phyloP scores from a whole-genome alignment of 208 protist species.

The Wallacemonas collosoma region DNA sequence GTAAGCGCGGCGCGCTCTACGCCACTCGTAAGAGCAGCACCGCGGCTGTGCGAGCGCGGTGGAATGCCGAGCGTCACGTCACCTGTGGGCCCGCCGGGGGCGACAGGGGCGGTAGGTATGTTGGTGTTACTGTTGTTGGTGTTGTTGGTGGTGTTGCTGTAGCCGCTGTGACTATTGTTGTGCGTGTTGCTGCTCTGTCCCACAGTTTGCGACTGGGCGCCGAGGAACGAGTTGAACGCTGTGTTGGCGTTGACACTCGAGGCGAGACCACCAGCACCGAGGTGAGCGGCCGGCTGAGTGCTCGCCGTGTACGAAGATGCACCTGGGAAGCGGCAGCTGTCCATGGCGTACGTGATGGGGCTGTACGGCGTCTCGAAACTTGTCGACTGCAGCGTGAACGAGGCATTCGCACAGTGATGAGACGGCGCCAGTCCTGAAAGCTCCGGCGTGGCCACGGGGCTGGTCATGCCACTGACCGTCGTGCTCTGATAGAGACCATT shows the following conservation, averaged over 20 bases:
- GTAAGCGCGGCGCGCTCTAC: no score
- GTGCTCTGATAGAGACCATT: constrained; percentile 9
- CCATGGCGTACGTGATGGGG: constrained; percentile 87
- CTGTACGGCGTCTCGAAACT: constrained; percentile 84
- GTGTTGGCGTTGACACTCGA: no score
- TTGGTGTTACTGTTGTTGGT: constrained; percentile 1
- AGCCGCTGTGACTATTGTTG: no score
- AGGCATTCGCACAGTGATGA: constrained; percentile 27
- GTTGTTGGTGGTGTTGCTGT: constrained; percentile 3
- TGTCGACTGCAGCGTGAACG: constrained; percentile 77
- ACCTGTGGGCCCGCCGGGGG: not conserved
- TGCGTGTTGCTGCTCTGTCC: no score
- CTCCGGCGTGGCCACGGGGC: constrained; percentile 15
- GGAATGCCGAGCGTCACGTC: constrained; percentile 1
- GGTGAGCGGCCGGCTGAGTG: not conserved
- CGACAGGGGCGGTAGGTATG: not conserved
- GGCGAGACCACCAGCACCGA: no score
- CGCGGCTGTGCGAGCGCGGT: constrained; percentile 4
- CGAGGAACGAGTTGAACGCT: no score
- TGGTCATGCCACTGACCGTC: not conserved
- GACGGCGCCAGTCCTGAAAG: not conserved
- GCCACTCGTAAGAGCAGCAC: no score
- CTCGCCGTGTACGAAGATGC: constrained; percentile 15
- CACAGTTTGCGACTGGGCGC: no score
- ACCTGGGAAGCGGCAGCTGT: constrained; percentile 36